Conservation (phyloP, 495 filamentous ascomycete genomes). For the Bacidia rubella region DNA sequence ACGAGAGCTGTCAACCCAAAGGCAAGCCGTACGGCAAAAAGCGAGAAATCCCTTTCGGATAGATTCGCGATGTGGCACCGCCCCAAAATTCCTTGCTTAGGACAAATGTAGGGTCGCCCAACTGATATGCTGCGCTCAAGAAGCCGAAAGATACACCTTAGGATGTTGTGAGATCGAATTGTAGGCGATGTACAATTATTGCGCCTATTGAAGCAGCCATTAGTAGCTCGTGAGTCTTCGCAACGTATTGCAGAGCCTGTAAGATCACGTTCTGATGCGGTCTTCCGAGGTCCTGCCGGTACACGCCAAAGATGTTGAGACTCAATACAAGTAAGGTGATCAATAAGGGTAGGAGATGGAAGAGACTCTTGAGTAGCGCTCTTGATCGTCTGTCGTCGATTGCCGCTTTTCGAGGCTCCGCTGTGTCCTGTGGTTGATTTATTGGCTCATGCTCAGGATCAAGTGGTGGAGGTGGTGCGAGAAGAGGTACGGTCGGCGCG, state of each 20-base stretch:
- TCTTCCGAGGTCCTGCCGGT: constrained; percentile 7
- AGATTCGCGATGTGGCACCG: constrained; percentile 1
- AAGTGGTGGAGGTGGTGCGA: no score
- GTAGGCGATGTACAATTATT: constrained; percentile 4
- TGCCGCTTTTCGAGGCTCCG: no score
- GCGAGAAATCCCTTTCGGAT: background rate
- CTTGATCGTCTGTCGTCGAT: no score
- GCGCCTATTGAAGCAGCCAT: constrained; percentile 6
- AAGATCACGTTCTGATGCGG: constrained; percentile 2
- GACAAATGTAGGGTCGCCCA: constrained; percentile 1
- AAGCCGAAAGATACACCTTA: constrained; percentile 11
- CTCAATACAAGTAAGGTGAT: constrained; percentile 3
- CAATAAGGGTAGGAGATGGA: constrained; percentile 4
- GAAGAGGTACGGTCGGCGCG: no score
- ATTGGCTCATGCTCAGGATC: no score
- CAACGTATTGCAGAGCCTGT: constrained; percentile 9
- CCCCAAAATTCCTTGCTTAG: constrained; percentile 3
- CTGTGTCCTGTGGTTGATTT: no score
- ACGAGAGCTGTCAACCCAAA: constrained; percentile 7
- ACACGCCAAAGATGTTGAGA: background rate
- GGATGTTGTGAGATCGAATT: constrained; percentile 1
- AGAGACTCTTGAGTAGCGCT: no score
- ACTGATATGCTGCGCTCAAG: constrained; percentile 7
- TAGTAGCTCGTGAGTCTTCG: constrained; percentile 9
- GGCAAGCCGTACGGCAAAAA: background rate